Percentiles rank a stretch among this genome's conserved stretches.
Evolutionary conservation across 2,329 filamentous ascomycete species (phyloP).

Genomic region (Tolypocladium amazonense): DNA sequence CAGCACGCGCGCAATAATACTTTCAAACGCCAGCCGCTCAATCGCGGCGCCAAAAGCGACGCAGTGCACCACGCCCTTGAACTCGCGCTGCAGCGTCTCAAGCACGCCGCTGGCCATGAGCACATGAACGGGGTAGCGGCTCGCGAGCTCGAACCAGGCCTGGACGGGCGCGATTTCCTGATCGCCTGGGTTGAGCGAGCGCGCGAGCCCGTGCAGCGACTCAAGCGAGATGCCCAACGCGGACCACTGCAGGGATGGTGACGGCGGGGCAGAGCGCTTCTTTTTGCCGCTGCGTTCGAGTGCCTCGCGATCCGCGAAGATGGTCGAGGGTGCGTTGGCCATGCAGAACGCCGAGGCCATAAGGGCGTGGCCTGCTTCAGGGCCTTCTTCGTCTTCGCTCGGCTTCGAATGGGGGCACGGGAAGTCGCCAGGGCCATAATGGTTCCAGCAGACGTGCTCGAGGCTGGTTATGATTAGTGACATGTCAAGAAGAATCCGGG

Average conservation of each 20-base stretch:
- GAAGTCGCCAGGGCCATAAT: constrained; percentile 32
- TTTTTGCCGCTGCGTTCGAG: not conserved
- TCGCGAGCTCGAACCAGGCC: constrained; percentile 42
- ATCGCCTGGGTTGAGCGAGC: constrained; percentile 28
- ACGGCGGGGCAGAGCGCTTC: constrained; percentile 6
- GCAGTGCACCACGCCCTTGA: constrained; percentile 33
- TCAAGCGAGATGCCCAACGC: constrained; percentile 29
- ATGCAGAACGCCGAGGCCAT: constrained; percentile 34
- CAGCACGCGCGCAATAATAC: constrained; percentile 28
- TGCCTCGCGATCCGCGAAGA: constrained; percentile 17
- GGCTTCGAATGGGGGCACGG: constrained; percentile 18
- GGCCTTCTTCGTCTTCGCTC: constrained; percentile 11
- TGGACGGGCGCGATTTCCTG: constrained; percentile 40
- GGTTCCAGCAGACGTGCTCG: constrained; percentile 42
- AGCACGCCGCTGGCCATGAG: constrained; percentile 25
- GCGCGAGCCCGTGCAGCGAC: constrained; percentile 32
- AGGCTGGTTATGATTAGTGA: constrained; percentile 22
- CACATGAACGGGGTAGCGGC: constrained; percentile 25
- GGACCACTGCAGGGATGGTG: constrained; percentile 24
- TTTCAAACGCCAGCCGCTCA: constrained; percentile 35
- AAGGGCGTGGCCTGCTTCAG: constrained; percentile 26
- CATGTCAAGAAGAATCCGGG: not conserved
- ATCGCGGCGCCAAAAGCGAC: constrained; percentile 37
- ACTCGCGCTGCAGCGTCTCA: constrained; percentile 26
- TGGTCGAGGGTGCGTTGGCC: constrained; percentile 23